Conservation (phyloP, 2,329 filamentous ascomycete genomes). For the Calonectria ilicicola region DNA sequence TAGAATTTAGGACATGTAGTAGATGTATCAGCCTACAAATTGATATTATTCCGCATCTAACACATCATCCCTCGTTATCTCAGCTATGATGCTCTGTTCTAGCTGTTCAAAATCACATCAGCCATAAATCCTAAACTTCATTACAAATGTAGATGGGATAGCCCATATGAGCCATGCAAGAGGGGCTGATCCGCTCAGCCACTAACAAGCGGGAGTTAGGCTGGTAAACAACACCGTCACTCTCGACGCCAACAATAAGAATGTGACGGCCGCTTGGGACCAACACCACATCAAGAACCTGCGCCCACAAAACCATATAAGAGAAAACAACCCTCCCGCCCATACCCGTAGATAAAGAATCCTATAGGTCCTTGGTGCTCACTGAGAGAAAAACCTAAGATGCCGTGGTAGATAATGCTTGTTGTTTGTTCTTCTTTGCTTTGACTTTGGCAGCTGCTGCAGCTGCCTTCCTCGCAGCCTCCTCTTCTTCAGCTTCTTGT, state of each 20-base stretch:
- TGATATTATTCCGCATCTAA: constrained; percentile 4
- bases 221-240: not conserved
- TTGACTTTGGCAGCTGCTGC: constrained; percentile 50
- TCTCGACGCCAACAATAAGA: not conserved
- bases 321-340: not conserved
- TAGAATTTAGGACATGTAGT: not conserved
- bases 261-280: not conserved
- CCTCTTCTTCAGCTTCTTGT: constrained; percentile 58
- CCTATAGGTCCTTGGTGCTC: not conserved
- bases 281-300: not conserved
- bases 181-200: not conserved
- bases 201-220: not conserved
- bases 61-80: not conserved
- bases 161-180: not conserved
- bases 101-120: constrained; percentile 10
- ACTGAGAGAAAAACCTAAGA: constrained; percentile 18
- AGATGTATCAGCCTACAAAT: not conserved
- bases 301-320: not conserved
- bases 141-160: constrained; percentile 9
- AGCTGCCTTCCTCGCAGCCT: constrained; percentile 55
- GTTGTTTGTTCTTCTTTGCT: constrained; percentile 58
- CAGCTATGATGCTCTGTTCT: constrained; percentile 5
- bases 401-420: constrained; percentile 42
- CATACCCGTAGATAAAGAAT: not conserved
- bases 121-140: constrained; percentile 15